phyloP scores from a whole-genome alignment of 371 early-diverging fungal genomes.

The Lichtheimia ornata region DNA sequence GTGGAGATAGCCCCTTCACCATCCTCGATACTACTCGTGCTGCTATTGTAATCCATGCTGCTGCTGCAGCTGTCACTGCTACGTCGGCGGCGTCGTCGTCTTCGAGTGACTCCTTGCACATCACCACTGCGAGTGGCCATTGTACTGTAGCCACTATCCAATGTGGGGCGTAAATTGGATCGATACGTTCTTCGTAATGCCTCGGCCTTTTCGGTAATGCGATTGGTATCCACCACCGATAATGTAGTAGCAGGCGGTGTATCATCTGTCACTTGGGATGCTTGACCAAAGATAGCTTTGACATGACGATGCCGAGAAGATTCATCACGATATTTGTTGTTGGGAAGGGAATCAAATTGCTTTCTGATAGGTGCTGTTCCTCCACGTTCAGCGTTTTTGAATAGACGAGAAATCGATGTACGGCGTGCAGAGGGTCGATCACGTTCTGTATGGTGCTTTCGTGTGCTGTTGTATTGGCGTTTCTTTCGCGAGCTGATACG shows the following conservation, averaged over 20 bases:
- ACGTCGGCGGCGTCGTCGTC: background rate
- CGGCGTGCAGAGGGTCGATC: background rate
- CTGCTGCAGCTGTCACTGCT: slow-evolving; percentile 2
- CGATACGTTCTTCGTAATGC: slow-evolving; percentile 17
- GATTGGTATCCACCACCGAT: background rate
- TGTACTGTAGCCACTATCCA: slow-evolving; percentile 27
- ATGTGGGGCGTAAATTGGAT: slow-evolving; percentile 13
- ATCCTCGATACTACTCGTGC: background rate
- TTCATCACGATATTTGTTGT: slow-evolving; percentile 1
- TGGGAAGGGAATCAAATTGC: background rate
- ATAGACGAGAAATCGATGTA: slow-evolving; percentile 7
- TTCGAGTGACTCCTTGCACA: background rate
- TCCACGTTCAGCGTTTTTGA: slow-evolving; percentile 1
- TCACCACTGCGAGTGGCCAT: slow-evolving; percentile 11
- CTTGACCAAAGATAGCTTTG: slow-evolving; percentile 16
- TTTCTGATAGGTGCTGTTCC: background rate
- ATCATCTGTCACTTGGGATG: background rate
- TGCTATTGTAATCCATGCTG: background rate
- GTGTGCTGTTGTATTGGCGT: background rate
- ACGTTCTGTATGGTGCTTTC: background rate
- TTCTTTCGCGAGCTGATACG: background rate
- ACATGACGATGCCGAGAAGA: slow-evolving; percentile 11
- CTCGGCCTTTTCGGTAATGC: slow-evolving; percentile 15
- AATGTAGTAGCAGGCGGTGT: background rate
- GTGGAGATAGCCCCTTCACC: background rate